phyloP scores from a whole-genome alignment of 352 stramenopile species.

The Globisporangium cystogenes region DNA sequence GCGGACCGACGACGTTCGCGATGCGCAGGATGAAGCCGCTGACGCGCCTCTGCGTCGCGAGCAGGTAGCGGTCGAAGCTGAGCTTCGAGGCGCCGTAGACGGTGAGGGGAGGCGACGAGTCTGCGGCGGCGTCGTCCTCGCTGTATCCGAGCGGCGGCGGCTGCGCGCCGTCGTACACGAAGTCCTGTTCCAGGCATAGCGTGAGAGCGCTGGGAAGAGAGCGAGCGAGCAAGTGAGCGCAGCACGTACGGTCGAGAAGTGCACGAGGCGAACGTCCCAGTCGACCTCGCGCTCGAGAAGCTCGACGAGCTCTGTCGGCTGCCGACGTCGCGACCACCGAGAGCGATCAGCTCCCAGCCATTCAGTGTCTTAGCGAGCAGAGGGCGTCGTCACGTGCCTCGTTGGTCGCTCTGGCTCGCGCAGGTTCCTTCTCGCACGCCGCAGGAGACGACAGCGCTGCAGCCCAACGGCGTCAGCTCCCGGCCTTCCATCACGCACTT shows the following conservation, averaged over 20 bases:
- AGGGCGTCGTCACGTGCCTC: constrained; percentile 16
- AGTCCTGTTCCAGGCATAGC: constrained; percentile 24
- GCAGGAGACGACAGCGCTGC: constrained; percentile 53
- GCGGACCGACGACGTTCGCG: constrained; percentile 51
- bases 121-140: constrained; percentile 20
- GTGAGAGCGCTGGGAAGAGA: not conserved
- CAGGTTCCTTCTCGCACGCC: constrained; percentile 43
- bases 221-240: not conserved
- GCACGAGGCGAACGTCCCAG: constrained; percentile 31
- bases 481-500: not conserved
- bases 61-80: constrained; percentile 37
- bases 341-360: not conserved
- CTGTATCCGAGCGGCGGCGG: constrained; percentile 22
- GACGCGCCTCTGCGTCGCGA: constrained; percentile 8
- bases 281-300: constrained; percentile 19
- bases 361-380: too few relatives aligned
- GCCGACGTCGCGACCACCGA: not conserved
- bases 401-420: constrained; percentile 31
- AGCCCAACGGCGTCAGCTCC: not conserved
- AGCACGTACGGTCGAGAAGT: constrained; percentile 44
- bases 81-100: constrained; percentile 50
- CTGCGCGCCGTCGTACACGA: constrained; percentile 45
- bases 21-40: constrained; percentile 34
- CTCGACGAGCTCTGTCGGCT: constrained; percentile 32
- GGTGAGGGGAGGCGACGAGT: constrained; percentile 17